These are phyloP conservation scores for Coprinopsis sp. DNA, from an alignment of 768 basidiomycete species.

Conservation along the genomic window DNA sequence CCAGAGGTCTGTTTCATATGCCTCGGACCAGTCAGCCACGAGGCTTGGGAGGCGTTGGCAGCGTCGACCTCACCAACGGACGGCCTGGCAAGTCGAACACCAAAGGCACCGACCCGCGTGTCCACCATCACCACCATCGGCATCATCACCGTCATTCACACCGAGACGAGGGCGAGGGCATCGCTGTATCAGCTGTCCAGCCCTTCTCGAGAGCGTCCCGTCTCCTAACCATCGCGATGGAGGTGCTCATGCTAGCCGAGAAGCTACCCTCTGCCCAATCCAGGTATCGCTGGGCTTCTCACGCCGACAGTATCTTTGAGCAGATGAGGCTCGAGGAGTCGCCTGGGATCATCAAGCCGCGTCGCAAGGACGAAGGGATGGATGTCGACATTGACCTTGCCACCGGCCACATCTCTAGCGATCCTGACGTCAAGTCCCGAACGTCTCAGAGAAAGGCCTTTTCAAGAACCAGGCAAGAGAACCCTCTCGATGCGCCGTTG, in stretches of 20 bases:
- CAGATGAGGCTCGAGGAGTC: conserved; percentile 64
- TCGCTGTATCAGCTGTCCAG: background rate
- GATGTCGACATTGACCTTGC: background rate
- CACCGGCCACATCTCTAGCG: too few species aligned
- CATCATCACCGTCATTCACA: background rate
- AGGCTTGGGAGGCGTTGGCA: background rate
- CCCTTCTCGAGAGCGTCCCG: conserved; percentile 53
- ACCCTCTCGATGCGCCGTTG: background rate
- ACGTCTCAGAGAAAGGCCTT: background rate
- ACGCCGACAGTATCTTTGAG: conserved; percentile 56
- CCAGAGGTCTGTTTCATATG: conserved; percentile 68
- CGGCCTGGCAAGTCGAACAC: background rate
- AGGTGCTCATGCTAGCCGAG: conserved; percentile 57
- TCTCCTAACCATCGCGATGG: conserved; percentile 58
- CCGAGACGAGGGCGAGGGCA: background rate
- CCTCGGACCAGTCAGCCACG: conserved; percentile 33
- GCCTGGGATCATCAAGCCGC: conserved; percentile 43
- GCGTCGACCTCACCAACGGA: background rate
- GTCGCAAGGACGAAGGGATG: conserved; percentile 24
- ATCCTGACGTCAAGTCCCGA: background rate
- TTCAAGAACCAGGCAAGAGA: background rate
- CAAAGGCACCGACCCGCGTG: background rate
- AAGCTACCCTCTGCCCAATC: conserved; percentile 41
- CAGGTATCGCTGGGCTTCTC: conserved; percentile 52
- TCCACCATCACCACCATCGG: conserved; percentile 1